Evolutionary conservation across 768 basidiomycete species (phyloP).

Genomic region (Psilocybe sp.): DNA sequence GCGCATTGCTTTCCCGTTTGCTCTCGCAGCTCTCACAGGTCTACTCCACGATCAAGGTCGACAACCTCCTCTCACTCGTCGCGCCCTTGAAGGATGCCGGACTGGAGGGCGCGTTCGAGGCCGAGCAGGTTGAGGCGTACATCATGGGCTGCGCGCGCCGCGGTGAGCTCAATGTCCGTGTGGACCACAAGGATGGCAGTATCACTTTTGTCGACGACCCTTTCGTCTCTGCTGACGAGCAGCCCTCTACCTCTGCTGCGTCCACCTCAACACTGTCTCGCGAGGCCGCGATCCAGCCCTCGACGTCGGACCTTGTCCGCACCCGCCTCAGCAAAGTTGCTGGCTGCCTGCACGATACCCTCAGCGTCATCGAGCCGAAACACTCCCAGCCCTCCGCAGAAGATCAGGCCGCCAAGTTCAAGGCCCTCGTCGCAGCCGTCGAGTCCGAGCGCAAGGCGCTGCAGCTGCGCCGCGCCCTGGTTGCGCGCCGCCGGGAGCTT

Average conservation of each 20-base stretch:
- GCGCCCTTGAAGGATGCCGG: slow-evolving; percentile 64
- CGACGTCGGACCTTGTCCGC: slow-evolving; percentile 67
- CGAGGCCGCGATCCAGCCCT: slow-evolving; percentile 60
- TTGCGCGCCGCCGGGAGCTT: slow-evolving; percentile 82
- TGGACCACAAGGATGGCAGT: slow-evolving; percentile 85
- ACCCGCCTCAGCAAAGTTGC: slow-evolving; percentile 81
- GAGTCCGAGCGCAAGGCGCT: slow-evolving; percentile 77
- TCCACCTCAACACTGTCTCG: slow-evolving; percentile 15
- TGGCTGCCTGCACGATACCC: slow-evolving; percentile 63
- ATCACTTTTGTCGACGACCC: slow-evolving; percentile 84
- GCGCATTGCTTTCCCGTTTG: slow-evolving; percentile 87
- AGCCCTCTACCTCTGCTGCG: slow-evolving; percentile 23
- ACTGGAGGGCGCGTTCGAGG: slow-evolving; percentile 55
- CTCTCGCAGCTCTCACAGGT: slow-evolving; percentile 91
- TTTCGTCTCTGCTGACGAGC: slow-evolving; percentile 47
- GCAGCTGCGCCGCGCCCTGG: slow-evolving; percentile 72
- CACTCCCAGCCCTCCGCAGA: slow-evolving; percentile 41
- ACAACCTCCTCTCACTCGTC: slow-evolving; percentile 74
- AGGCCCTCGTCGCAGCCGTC: slow-evolving; percentile 58
- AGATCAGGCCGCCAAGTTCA: slow-evolving; percentile 56
- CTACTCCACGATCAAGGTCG: slow-evolving; percentile 83
- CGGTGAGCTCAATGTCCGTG: slow-evolving; percentile 80
- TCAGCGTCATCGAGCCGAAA: slow-evolving; percentile 51
- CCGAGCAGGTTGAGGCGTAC: slow-evolving; percentile 85
- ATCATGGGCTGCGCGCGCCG: slow-evolving; percentile 89